Evolutionary conservation across 73 alveolate species (phyloP), one percentile per base, ranked within the genome.

Genomic region (Breviolum minutum): DNA sequence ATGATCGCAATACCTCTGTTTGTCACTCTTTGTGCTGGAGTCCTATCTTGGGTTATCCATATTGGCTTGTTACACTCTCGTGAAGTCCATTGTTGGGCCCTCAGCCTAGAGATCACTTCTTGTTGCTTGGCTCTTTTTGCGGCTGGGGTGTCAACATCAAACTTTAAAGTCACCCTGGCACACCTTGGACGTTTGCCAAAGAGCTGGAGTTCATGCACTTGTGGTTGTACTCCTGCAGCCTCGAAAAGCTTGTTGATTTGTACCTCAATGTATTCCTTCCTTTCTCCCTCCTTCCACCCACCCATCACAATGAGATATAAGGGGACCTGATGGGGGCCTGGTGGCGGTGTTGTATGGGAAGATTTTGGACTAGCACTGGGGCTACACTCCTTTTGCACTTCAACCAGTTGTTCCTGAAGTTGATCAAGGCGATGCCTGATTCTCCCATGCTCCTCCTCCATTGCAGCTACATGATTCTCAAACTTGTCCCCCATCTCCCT

Each of bases 221-320:
- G 11, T 13, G 24, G 63, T 20, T 8, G 5, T 62, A 76, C 86
- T 8, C 62, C 63, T 12, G 86, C 86, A 10, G 86, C 86, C 62
- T 13, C 62, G 63, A 76, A 6, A 26, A 76, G 63, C 26, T 29
- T 76, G 62, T 20, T 12, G 8, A 76, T 9, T 20, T 76, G 12
- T 14, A 5, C 19, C 86, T 76, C 63, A 6, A 76, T 20, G 11
- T 29, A n/a, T 6, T 24, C 86, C 10, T 62, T 54, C 19, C 86
- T 12, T 19, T 76, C 86, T 8, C 86, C 86, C 20, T 76, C 86
- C 86, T 24, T 29, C 86, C 86, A n/a, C 62, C 86, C 86, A 29
- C 86, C 86, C n/a, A 76, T 8, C 24, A 76, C 26, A 24, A 76
- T 29, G 63, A 76, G 62, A 24, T 8, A n/a, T 8, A 62, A 76